A percentile compares a stretch with the other conserved stretches of the same genome.
Evolutionary conservation across 169 alveolate genomes (phyloP).

Genomic region (Cardiosporidium cionae): DNA sequence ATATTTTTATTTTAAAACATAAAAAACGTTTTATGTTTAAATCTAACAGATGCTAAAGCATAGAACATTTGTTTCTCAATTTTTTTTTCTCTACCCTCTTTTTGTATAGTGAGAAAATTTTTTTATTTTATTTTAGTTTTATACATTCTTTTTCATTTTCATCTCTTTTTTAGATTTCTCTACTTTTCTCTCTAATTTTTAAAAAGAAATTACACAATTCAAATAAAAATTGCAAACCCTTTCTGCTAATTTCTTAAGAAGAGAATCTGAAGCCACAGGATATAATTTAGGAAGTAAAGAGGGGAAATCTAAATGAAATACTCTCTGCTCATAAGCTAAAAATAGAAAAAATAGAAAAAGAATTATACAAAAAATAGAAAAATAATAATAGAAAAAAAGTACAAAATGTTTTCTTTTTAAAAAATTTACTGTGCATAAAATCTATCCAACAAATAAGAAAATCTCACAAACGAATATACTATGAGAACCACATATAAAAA

Average conservation of each 20-base stretch:
- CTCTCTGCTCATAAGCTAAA: constrained; percentile 30
- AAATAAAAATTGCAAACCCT: too few relatives aligned
- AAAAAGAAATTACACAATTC: too few relatives aligned
- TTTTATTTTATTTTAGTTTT: too few relatives aligned
- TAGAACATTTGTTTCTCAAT: too few relatives aligned
- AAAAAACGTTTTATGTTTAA: too few relatives aligned
- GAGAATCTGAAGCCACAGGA: constrained; percentile 1
- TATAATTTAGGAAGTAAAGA: constrained; percentile 10
- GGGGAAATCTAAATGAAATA: constrained; percentile 26
- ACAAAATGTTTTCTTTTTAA: background rate
- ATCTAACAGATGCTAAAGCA: too few relatives aligned
- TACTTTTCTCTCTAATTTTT: too few relatives aligned
- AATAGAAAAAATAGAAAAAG: background rate
- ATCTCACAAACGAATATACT: background rate
- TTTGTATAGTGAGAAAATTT: too few relatives aligned
- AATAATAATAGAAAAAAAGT: background rate
- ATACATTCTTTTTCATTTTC: too few relatives aligned
- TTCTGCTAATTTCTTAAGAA: constrained; percentile 19
- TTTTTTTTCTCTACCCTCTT: too few relatives aligned
- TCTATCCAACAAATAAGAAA: background rate
- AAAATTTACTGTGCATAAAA: background rate
- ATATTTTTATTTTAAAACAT: too few relatives aligned
- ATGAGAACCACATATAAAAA: background rate
- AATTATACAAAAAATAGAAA: background rate
- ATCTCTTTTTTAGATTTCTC: too few relatives aligned